Base-by-base conservation (phyloP, 352 stramenopile species). In the Pythium rishiriense region DNA sequence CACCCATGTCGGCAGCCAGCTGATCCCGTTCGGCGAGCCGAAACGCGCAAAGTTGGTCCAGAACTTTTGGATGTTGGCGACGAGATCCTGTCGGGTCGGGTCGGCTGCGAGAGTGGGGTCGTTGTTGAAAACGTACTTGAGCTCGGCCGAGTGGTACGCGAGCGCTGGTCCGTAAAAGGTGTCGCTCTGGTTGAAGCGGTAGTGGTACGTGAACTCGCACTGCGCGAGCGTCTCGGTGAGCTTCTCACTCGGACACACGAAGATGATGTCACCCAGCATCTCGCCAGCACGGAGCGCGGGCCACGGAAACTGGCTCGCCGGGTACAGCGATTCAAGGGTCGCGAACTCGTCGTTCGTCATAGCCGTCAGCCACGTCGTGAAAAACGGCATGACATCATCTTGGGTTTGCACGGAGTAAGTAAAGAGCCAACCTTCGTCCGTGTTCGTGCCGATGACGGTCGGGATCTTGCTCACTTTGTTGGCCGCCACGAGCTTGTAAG, bases 11-110 rank as follows among this genome's bases (percentile, higher is more conserved):
- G 14, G 22, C 8, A 8, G 2, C 8, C 21, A 33, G 17, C 2
- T 28, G n/a, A 33, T 1, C 0, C 52, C 62, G 22, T 62, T 68
- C 2, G 62, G 62, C 11, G 31, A 58, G 2, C 53, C 53, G 25
- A 41, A 58, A 33, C 45, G 43, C 9, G 62, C 62, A 52, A 68
- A 68, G 28, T 68, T 68, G 52, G 52, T 68, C 62, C 62, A 68
- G 53, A 58, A 68, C 29, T 58, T 56, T 25, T 56, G 39, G 39
- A 67, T 49, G 17, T 49, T 46, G 9, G 31, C 14, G 17, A 50
- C 42, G 5, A 67, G 42, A 2, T 10, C 42, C 24, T 67, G 39
- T 1, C 25, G 8, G 12, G 19, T 33, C 4, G 39, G n/a, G 33
- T 67, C 60, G 12, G 0, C 43, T 0, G 19, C 25, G 6, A 58